Evolutionary conservation across 192 early-diverging fungal genomes (phyloP).

Genomic region (Funneliformis geosporum): DNA sequence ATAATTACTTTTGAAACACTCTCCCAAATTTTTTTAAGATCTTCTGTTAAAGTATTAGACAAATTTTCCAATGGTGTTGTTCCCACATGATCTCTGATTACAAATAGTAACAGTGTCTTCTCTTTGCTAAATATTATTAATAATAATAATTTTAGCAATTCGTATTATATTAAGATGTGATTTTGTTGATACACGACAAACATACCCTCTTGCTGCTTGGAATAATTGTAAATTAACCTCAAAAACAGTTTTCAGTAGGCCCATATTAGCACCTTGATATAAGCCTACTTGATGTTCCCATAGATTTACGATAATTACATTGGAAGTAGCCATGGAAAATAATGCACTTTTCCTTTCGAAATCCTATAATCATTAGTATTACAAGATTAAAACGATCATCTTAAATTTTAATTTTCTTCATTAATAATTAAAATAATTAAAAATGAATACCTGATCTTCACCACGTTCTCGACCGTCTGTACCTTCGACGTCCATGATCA

Average conservation of each 20-base stretch:
- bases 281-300: slow-evolving; percentile 98
- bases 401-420: neutral
- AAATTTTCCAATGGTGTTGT: slow-evolving; percentile 83
- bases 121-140: no score
- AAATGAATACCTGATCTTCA: slow-evolving; percentile 77
- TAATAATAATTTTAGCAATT: slow-evolving; percentile 31
- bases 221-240: slow-evolving; percentile 99
- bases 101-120: slow-evolving; percentile 93
- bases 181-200: no score
- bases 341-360: slow-evolving; percentile 98
- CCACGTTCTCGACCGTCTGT: slow-evolving; percentile 98
- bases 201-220: slow-evolving; percentile 70
- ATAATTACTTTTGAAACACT: slow-evolving; percentile 70
- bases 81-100: slow-evolving; percentile 94
- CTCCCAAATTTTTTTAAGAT: slow-evolving; percentile 93
- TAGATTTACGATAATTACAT: slow-evolving; percentile 96
- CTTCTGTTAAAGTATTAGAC: slow-evolving; percentile 71
- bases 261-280: slow-evolving; percentile 99
- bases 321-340: slow-evolving; percentile 92
- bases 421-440: neutral
- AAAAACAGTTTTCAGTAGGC: slow-evolving; percentile 95
- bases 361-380: slow-evolving; percentile 51
- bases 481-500: slow-evolving; percentile 99
- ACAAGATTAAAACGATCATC: neutral
- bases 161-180: no score